Percentiles rank a stretch among this genome's conserved stretches.
phyloP scores from a whole-genome alignment of 768 basidiomycete genomes.

The Boletus edulis region DNA sequence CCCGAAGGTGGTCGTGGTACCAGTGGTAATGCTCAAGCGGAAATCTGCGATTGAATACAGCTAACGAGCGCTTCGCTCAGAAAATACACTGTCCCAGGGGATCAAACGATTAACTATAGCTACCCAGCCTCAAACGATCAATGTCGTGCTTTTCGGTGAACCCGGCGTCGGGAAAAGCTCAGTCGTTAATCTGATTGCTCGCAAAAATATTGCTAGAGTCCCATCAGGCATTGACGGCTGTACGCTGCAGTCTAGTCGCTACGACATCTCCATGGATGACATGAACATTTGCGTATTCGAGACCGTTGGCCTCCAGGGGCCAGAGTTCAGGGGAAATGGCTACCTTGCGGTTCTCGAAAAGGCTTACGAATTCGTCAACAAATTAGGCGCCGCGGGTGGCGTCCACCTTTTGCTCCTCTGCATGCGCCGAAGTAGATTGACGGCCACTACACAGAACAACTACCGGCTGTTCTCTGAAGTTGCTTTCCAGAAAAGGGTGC shows the following conservation, averaged over 20 bases:
- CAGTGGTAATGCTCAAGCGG: neutral
- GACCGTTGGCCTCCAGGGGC: neutral
- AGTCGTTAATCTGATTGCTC: conserved; percentile 5
- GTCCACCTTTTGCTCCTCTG: conserved; percentile 38
- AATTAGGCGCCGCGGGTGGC: conserved; percentile 24
- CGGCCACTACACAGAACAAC: conserved; percentile 28
- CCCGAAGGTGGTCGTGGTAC: neutral
- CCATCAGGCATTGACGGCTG: conserved; percentile 17
- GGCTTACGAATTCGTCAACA: conserved; percentile 24
- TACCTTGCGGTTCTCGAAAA: conserved; percentile 1
- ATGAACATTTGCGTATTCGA: neutral
- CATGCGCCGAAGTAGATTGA: conserved; percentile 34
- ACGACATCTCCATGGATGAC: conserved; percentile 17
- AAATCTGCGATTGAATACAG: neutral
- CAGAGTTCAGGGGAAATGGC: neutral
- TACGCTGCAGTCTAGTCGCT: conserved; percentile 25
- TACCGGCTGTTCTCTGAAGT: conserved; percentile 36
- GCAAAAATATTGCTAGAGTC: neutral
- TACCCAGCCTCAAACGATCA: neutral
- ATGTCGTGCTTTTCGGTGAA: conserved; percentile 6
- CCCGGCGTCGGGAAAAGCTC: conserved; percentile 6
- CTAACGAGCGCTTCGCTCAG: neutral
- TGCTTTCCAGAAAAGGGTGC: conserved; percentile 34
- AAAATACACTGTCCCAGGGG: neutral
- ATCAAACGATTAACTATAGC: neutral